Evolutionary conservation across 2,329 filamentous ascomycete genomes (phyloP), one percentile per base, ranked within the genome.

Genomic region (Pseudogymnoascus sp.): DNA sequence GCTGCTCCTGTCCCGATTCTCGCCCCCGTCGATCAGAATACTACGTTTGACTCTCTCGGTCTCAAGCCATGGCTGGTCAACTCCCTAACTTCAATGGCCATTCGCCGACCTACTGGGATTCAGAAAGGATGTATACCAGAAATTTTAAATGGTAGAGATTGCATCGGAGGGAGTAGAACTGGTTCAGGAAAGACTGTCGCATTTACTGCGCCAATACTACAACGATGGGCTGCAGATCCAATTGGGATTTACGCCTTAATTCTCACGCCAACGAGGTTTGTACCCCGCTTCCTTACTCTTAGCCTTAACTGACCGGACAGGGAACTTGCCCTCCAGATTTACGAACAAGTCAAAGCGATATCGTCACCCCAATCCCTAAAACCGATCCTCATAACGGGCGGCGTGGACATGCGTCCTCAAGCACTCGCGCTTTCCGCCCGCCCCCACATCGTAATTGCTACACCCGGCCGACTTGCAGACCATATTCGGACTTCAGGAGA

Each of bases 101-200:
- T 99, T 71, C 89, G 85, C 70, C 81, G 87, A 62, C 94, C 94
- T 0, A 99, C 94, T 0, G 88, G 88, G 14, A 97, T 99, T 78
- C 94, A 99, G 69, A 90, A 89, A 70, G 87, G 86, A 59, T 96
- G 90, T 72, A 97, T 99, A 70, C 92, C 93, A 1, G 89, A 94
- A 72, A 97, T 97, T 63, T 74, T 99, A 35, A 87, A 90, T 68
- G 94, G 94, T 5, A 83, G 89, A 68, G 92, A 99, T 75, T 97
- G 92, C 72, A 97, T 99, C 68, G 94, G 94, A 71, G 92, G 92
- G 37, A 96, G 90, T 71, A 83, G 92, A 65, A 99, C 94, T 0
- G 94, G 94, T 79, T 97, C 93, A 11, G 94, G 94, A 76, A 99
- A 99, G 78, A 99, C 94, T 3, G 87, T 97, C 43, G 92, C 94